Conservation (phyloP, 116 monocot genomes). For the Iris pallida region DNA sequence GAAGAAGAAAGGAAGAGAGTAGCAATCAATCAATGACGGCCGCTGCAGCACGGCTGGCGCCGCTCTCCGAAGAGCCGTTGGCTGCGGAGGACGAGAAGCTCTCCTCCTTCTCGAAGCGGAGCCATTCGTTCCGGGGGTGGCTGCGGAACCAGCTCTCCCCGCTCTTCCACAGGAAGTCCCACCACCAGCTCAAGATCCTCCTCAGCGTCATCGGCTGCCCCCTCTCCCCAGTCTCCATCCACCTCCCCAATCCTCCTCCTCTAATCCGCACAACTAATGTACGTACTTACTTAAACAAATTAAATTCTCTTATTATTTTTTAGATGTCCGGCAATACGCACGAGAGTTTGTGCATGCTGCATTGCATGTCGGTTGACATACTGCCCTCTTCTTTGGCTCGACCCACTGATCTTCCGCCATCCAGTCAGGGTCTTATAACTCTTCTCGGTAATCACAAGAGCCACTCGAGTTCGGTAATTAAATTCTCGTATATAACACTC, state of each 20-base stretch:
- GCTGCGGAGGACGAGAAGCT: conserved; percentile 18
- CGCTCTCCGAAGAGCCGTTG: conserved; percentile 49
- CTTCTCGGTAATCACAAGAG: no score
- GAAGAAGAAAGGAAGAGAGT: no score
- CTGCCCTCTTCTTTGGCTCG: background rate
- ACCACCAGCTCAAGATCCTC: conserved; percentile 48
- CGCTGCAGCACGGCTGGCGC: conserved; percentile 9
- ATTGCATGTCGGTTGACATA: no score
- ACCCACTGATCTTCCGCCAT: no score
- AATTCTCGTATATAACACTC: no score
- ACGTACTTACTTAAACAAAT: background rate
- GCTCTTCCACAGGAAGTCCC: conserved; percentile 22
- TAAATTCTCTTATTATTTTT: background rate
- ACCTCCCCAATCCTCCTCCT: conserved; percentile 16
- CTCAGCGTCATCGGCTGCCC: conserved; percentile 84
- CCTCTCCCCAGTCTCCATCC: conserved; percentile 65
- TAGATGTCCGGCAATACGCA: no score
- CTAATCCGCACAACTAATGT: conserved; percentile 9
- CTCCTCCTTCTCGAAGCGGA: conserved; percentile 16
- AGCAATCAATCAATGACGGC: conserved; percentile 2
- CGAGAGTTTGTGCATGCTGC: no score
- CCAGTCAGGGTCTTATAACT: no score
- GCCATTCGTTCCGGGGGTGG: conserved; percentile 34
- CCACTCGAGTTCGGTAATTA: no score
- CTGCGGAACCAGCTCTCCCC: conserved; percentile 33